phyloP scores from a whole-genome alignment of 1,139 yeast species.

The Taphrina deformans region DNA sequence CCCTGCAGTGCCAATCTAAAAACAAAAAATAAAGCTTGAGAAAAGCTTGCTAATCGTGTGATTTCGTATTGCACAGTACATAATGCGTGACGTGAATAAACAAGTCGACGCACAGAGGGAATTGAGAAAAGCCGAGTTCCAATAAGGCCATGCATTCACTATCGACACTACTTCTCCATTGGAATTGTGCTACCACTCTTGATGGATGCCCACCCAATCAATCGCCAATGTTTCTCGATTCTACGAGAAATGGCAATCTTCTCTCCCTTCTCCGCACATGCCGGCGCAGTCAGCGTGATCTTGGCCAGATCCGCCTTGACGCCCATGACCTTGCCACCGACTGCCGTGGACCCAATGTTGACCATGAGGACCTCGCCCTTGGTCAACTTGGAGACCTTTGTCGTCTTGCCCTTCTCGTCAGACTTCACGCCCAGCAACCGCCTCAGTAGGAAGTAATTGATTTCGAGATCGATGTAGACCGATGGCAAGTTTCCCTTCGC shows the following conservation, averaged over 20 bases:
- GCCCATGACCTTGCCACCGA: conserved; percentile 98
- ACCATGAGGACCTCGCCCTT: conserved; percentile 97
- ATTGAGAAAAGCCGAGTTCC: no score
- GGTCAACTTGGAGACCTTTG: conserved; percentile 91
- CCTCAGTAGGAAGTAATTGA: conserved; percentile 93
- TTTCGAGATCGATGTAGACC: conserved; percentile 94
- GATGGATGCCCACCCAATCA: conserved; percentile 99
- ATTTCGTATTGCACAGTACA: no score
- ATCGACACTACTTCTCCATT: conserved; percentile 11
- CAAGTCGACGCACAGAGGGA: no score
- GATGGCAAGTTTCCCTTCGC: conserved; percentile 94
- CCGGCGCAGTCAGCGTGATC: conserved; percentile 93
- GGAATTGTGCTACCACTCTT: conserved; percentile 27
- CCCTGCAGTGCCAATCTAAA: no score
- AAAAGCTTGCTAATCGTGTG: no score
- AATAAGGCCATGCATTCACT: neutral
- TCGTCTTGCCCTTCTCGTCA: conserved; percentile 94
- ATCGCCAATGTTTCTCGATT: conserved; percentile 99
- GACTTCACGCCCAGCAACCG: conserved; percentile 98
- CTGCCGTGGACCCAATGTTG: conserved; percentile 97
- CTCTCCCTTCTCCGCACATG: conserved; percentile 97
- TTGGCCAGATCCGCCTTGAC: conserved; percentile 99
- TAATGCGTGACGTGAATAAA: no score
- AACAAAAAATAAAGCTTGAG: no score
- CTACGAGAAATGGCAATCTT: conserved; percentile 98